Conservation (phyloP, 2,329 filamentous ascomycete genomes). For the Cladosporium sp. region DNA sequence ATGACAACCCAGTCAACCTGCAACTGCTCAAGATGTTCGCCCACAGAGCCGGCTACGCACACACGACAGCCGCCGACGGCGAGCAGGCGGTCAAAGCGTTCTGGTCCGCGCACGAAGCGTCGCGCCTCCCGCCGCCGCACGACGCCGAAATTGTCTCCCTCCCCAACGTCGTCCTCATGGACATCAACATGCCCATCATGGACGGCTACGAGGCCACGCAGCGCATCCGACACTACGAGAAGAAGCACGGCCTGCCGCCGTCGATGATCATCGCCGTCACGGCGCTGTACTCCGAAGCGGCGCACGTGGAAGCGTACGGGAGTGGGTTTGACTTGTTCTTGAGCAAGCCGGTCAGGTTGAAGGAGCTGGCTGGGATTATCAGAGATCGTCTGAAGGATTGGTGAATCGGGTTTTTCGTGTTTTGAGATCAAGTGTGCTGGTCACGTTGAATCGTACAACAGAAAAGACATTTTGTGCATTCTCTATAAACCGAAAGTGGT, state of each 20-base stretch:
- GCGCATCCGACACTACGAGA: constrained; percentile 30
- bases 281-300: constrained; percentile 17
- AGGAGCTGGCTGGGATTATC: constrained; percentile 33
- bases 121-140: too few species aligned
- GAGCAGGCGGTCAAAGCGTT: constrained; percentile 46
- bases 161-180: constrained; percentile 47
- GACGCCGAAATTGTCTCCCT: neutral
- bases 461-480: too few species aligned
- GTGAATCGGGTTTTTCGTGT: too few species aligned
- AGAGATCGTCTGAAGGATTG: too few species aligned
- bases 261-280: constrained; percentile 23
- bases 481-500: too few species aligned
- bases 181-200: constrained; percentile 32
- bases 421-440: too few species aligned
- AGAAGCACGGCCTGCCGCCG: constrained; percentile 17
- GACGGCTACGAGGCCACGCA: constrained; percentile 33
- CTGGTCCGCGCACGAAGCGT: constrained; percentile 20
- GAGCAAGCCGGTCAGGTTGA: constrained; percentile 32
- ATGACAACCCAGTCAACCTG: constrained; percentile 34
- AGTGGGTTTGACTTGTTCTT: constrained; percentile 29
- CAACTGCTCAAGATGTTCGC: constrained; percentile 29
- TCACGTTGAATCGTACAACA: too few species aligned
- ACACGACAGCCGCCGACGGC: constrained; percentile 45
- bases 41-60: constrained; percentile 35
- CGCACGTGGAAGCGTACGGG: constrained; percentile 25